Conservation (phyloP, 2,329 filamentous ascomycete genomes). For the Penicillium sp. region DNA sequence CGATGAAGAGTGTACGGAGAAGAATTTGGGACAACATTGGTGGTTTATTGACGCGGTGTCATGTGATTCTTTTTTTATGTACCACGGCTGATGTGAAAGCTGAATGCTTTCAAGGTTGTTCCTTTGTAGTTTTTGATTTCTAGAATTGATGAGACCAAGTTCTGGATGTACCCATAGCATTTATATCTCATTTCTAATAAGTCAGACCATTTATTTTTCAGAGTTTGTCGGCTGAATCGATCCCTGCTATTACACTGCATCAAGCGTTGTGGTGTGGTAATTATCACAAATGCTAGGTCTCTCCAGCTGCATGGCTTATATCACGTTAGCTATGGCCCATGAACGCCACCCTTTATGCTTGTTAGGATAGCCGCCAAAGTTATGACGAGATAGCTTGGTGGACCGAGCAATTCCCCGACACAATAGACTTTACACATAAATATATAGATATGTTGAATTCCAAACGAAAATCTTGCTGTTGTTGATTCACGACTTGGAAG, state of each 20-base stretch:
- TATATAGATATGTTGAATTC: too few species aligned
- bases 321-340: background rate
- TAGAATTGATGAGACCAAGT: background rate
- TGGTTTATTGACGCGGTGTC: background rate
- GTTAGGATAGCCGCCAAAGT: background rate
- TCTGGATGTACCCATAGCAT: background rate
- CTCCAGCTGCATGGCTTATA: background rate
- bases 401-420: background rate
- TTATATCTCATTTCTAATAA: background rate
- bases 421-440: background rate
- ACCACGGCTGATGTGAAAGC: background rate
- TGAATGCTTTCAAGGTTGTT: too few species aligned
- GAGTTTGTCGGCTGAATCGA: background rate
- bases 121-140: background rate
- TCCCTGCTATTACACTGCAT: background rate
- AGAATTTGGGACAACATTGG: background rate
- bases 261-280: background rate
- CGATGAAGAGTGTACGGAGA: conserved; percentile 1
- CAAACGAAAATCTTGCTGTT: too few species aligned
- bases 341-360: background rate
- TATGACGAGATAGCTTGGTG: background rate
- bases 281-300: background rate
- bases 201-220: background rate
- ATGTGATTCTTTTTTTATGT: background rate
- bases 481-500: too few species aligned